phyloP scores from a whole-genome alignment of 1,284 basidiomycete species.

The Cryptococcus maquisensis region DNA sequence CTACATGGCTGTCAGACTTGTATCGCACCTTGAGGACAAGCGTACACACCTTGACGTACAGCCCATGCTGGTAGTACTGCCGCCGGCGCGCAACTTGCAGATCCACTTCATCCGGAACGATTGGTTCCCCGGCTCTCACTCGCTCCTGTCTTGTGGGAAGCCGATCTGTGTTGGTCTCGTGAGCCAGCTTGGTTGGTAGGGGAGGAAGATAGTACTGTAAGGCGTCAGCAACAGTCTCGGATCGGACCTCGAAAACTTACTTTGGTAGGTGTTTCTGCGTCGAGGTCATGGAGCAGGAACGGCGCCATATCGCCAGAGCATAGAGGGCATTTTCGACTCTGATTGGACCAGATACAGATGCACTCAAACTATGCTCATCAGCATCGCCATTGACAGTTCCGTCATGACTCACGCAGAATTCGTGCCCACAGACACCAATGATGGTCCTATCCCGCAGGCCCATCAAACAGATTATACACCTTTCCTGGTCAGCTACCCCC shows the following conservation, averaged over 20 bases:
- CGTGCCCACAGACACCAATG: constrained; percentile 72
- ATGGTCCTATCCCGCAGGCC: constrained; percentile 68
- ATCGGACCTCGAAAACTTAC: constrained; percentile 20
- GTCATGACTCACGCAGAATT: constrained; percentile 57
- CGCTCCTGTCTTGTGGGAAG: constrained; percentile 4
- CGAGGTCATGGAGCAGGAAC: constrained; percentile 68
- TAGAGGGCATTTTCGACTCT: constrained; percentile 62
- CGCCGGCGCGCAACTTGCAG: constrained; percentile 57
- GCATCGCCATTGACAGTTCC: not conserved
- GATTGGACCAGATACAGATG: constrained; percentile 74
- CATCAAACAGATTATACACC: constrained; percentile 69
- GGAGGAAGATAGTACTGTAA: constrained; percentile 66
- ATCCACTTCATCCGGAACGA: constrained; percentile 62
- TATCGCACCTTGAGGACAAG: not conserved
- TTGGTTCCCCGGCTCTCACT: constrained; percentile 40
- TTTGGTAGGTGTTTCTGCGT: constrained; percentile 38
- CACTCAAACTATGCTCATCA: constrained; percentile 64
- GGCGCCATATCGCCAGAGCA: constrained; percentile 69
- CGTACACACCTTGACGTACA: constrained; percentile 70
- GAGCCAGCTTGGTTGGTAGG: constrained; percentile 42
- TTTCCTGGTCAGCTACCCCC: constrained; percentile 28
- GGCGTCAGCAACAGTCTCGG: not conserved
- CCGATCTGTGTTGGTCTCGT: constrained; percentile 8
- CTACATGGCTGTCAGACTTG: constrained; percentile 47
- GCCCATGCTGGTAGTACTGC: constrained; percentile 66